A percentile compares a stretch with the other conserved stretches of the same genome.
These are phyloP conservation scores for Ascoidea tarda DNA, from an alignment of 805 yeast species.

Conservation along the genomic window DNA sequence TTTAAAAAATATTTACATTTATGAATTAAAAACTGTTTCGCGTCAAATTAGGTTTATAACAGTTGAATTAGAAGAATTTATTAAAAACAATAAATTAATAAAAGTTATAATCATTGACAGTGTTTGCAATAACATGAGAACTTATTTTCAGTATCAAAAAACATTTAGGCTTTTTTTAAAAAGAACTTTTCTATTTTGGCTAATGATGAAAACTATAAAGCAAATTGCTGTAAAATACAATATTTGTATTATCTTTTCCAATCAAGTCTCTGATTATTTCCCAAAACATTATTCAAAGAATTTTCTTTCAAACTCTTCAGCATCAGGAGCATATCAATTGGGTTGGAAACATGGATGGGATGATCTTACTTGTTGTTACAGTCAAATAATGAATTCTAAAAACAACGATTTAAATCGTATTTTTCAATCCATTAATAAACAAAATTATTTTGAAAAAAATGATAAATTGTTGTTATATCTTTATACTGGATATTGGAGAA, in stretches of 20 bases:
- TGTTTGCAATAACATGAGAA: neutral
- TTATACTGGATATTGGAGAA: too few species aligned
- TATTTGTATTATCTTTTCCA: neutral
- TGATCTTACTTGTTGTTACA: neutral
- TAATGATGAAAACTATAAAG: neutral
- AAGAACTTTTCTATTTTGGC: too few species aligned
- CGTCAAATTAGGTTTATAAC: too few species aligned
- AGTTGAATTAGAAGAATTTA: neutral
- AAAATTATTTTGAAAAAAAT: too few species aligned
- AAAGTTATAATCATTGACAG: neutral
- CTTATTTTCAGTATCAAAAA: too few species aligned
- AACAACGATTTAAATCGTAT: too few species aligned
- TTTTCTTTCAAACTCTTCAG: too few species aligned
- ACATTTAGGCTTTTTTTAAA: neutral
- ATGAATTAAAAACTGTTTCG: neutral
- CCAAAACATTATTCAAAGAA: neutral
- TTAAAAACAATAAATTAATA: too few species aligned
- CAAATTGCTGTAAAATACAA: neutral
- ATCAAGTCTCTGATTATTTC: neutral
- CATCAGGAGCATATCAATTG: neutral
- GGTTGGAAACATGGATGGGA: neutral
- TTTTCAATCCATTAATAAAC: too few species aligned
- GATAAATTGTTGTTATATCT: too few species aligned
- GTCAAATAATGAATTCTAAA: too few species aligned
- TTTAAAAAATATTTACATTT: too few species aligned